Percentiles rank a stretch among this genome's conserved stretches.
Evolutionary conservation across 108 stramenopile genomes (phyloP).

Genomic region (Cyclotella baltica): DNA sequence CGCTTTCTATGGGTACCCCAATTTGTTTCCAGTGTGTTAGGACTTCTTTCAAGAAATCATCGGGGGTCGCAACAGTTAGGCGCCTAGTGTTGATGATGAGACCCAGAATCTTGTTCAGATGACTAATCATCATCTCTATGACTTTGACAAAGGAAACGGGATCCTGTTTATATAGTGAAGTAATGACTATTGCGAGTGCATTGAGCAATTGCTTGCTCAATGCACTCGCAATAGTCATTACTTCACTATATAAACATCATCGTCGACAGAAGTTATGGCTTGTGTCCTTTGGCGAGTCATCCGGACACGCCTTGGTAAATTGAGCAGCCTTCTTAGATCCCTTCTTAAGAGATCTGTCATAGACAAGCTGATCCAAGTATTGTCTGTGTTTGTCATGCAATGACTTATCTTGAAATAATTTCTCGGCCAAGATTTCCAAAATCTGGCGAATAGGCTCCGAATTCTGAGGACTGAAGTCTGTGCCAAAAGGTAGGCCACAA

Average conservation of each 20-base stretch:
- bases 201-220: too few species aligned
- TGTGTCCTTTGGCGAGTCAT: too few species aligned
- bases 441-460: not conserved
- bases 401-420: not conserved
- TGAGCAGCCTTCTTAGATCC: too few species aligned
- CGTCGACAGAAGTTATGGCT: too few species aligned
- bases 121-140: not conserved
- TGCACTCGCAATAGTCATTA: too few species aligned
- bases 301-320: too few species aligned
- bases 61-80: not conserved
- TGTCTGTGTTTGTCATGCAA: not conserved
- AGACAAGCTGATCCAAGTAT: not conserved
- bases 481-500: conserved; percentile 3
- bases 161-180: too few species aligned
- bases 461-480: not conserved
- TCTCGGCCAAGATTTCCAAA: not conserved
- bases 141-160: not conserved
- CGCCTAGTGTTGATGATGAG: not conserved
- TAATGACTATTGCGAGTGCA: too few species aligned
- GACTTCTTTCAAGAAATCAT: not conserved
- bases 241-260: too few species aligned
- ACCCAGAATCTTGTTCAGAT: conserved; percentile 7
- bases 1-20: not conserved
- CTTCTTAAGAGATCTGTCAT: too few species aligned
- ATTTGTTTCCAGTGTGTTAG: not conserved